Conservation (phyloP, 169 alveolate species). For the Fabrea salina region DNA sequence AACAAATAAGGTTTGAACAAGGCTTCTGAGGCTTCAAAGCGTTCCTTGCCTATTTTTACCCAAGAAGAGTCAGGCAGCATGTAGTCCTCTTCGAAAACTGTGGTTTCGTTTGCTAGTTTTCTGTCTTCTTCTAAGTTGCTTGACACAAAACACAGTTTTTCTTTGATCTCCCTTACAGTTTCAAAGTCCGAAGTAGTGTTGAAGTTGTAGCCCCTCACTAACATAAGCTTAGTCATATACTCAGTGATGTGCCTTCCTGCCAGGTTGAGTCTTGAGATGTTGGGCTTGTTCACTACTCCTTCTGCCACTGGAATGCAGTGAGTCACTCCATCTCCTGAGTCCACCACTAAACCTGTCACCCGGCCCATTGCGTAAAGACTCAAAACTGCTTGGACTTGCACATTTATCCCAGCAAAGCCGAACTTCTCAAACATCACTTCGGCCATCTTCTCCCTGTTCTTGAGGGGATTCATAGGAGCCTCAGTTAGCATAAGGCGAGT, state of each 20-base stretch:
- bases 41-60: slow-evolving; percentile 73
- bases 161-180: slow-evolving; percentile 69
- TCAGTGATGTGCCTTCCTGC: slow-evolving; percentile 87
- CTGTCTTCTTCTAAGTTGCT: slow-evolving; percentile 55
- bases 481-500: slow-evolving; percentile 72
- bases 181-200: slow-evolving; percentile 78
- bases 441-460: slow-evolving; percentile 74
- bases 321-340: slow-evolving; percentile 88
- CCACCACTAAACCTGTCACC: slow-evolving; percentile 78
- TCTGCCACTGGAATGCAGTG: slow-evolving; percentile 82
- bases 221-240: slow-evolving; percentile 65
- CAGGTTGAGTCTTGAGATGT: slow-evolving; percentile 66
- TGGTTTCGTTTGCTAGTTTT: slow-evolving; percentile 65
- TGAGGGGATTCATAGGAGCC: slow-evolving; percentile 75
- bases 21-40: slow-evolving; percentile 80
- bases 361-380: slow-evolving; percentile 75
- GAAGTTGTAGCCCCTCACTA: slow-evolving; percentile 75
- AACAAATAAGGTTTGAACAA: slow-evolving; percentile 70
- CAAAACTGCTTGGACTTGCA: slow-evolving; percentile 75
- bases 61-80: slow-evolving; percentile 72
- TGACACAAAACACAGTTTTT: slow-evolving; percentile 59
- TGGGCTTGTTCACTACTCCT: slow-evolving; percentile 59
- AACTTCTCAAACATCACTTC: slow-evolving; percentile 71
- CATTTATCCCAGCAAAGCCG: slow-evolving; percentile 61
- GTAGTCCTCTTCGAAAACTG: slow-evolving; percentile 61